Conservation (phyloP, 257 asterid species). For the Solanum corneliomulleri region DNA sequence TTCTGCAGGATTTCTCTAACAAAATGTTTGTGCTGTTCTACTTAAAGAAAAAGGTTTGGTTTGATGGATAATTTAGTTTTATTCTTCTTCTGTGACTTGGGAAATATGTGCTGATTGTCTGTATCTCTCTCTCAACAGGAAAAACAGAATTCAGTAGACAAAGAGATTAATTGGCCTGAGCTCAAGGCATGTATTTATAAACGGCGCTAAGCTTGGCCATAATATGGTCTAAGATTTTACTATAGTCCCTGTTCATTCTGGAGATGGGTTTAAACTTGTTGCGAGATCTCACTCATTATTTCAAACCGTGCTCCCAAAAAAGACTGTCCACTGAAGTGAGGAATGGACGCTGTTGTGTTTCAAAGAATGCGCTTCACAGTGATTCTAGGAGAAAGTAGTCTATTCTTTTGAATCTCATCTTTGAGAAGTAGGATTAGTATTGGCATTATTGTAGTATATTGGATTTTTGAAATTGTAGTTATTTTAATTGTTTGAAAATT, state of each 20-base stretch:
- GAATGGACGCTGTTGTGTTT: background rate
- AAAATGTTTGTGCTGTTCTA: conserved; percentile 74
- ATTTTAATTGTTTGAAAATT: background rate
- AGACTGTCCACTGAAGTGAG: background rate
- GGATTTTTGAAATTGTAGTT: background rate
- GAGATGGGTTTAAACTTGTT: background rate
- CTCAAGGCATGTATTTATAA: conserved; percentile 3
- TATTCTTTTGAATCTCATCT: background rate
- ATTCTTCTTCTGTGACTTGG: background rate
- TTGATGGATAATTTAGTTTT: background rate
- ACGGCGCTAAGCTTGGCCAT: background rate
- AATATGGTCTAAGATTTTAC: background rate
- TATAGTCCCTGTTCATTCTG: background rate
- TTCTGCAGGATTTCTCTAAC: conserved; percentile 83
- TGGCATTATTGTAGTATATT: background rate
- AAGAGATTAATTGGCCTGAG: conserved; percentile 2
- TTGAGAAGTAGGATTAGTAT: background rate
- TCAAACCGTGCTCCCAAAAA: background rate
- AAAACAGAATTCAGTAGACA: background rate
- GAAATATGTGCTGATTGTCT: background rate
- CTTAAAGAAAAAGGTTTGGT: conserved; percentile 69
- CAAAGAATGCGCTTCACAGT: background rate
- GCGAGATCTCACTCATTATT: background rate
- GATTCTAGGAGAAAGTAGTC: background rate
- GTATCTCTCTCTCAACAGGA: background rate